phyloP scores from a whole-genome alignment of 768 basidiomycete species.

The Rubroboletus pulcherrimus region DNA sequence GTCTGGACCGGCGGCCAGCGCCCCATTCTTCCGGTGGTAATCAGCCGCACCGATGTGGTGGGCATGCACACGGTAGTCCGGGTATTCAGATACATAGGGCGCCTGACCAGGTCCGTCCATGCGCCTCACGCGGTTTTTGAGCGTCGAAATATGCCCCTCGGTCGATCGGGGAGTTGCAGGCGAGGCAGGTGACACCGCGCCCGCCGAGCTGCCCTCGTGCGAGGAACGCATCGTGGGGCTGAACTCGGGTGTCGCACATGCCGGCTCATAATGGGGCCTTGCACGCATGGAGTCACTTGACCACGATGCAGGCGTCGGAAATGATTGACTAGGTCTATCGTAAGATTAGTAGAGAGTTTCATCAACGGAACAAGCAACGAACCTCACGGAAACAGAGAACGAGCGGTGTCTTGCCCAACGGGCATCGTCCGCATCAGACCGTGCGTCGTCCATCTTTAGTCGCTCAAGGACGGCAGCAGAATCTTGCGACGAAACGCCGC shows the following conservation, averaged over 20 bases:
- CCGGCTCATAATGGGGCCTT: slow-evolving; percentile 16
- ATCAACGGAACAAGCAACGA: not conserved
- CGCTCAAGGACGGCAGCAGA: slow-evolving; percentile 65
- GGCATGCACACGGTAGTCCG: slow-evolving; percentile 13
- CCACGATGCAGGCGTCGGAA: slow-evolving; percentile 25
- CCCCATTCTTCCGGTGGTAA: slow-evolving; percentile 15
- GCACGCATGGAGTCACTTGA: slow-evolving; percentile 18
- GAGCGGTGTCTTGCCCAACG: slow-evolving; percentile 44
- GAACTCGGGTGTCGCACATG: slow-evolving; percentile 15
- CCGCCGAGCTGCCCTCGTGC: slow-evolving; percentile 45
- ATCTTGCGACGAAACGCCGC: slow-evolving; percentile 49
- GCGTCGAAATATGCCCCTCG: slow-evolving; percentile 14
- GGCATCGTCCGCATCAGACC: slow-evolving; percentile 16
- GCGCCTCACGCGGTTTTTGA: slow-evolving; percentile 12
- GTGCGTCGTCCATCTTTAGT: slow-evolving; percentile 51
- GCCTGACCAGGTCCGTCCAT: slow-evolving; percentile 10
- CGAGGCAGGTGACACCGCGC: slow-evolving; percentile 47
- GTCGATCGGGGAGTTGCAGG: slow-evolving; percentile 53
- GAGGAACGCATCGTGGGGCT: slow-evolving; percentile 30
- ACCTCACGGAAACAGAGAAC: slow-evolving; percentile 39
- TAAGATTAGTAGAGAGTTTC: not conserved
- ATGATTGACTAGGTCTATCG: slow-evolving; percentile 16
- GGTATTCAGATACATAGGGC: slow-evolving; percentile 8
- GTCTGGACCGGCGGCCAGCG: slow-evolving; percentile 22
- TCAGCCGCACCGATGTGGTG: slow-evolving; percentile 7